Base-by-base conservation (phyloP, 306 rosid species). In the Quercus agrifolia region DNA sequence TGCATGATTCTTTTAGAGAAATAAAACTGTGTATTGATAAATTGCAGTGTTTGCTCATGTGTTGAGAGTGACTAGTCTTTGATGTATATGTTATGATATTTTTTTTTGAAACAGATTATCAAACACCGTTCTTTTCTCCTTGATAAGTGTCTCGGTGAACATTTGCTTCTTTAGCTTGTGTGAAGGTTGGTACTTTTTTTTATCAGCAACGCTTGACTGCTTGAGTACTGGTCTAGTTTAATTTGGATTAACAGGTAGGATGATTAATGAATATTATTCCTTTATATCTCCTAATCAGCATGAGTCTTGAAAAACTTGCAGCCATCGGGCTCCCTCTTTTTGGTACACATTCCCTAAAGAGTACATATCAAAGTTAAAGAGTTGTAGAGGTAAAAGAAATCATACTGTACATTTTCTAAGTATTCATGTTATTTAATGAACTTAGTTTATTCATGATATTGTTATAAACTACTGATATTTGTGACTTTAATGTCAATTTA, bases 91-190 rank as follows among this genome's bases (percentile, higher is more conserved):
- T 81, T 76, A 85, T 74, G 74, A 72, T 66, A 77, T 13, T 0
- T 74, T 75, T 85, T 73, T 83, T 58, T 89, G 82, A 71, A 86
- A 80, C 97, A 94, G 99, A 97, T 94, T 81, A 91, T 92, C 68
- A 94, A 92, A 70, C 95, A 94, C 82, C 99, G 92, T 63, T 97
- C 91, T 78, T 86, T 89, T 87, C 91, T 94, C 85, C 99, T 94
- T 6, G 92, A 92, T 82, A 92, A 94, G 86, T 92, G 99, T 79
- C 85, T 94, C 83, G 81, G 94, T 76, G 97, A 38, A 38, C 44
- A 38, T 38, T 38, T 38, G 44, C 44, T 38, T 38, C 44, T 6
- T 38, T 38, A 38, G 44, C 44, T 2, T 38, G 10, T 38, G 44
- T 38, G 44, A 38, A 38, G 44, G 44, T 38, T 38, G 44, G 44